Conservation (phyloP, 2,329 filamentous ascomycete genomes). For the Colletotrichum phormii region DNA sequence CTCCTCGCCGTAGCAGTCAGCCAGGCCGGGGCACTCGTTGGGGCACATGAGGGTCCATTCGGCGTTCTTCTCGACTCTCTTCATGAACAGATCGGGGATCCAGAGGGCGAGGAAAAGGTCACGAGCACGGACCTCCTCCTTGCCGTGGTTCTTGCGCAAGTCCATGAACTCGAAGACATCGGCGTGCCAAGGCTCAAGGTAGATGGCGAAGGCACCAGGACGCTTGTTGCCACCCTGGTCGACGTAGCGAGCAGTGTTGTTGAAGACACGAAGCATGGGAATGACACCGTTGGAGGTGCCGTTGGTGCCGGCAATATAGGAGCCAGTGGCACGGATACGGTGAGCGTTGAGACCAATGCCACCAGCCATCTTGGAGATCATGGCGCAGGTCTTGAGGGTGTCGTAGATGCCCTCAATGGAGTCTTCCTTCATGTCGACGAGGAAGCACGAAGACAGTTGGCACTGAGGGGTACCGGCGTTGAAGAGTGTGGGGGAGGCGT, state of each 20-base stretch:
- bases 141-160: constrained; percentile 98
- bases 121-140: constrained; percentile 96
- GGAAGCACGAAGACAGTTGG: constrained; percentile 97
- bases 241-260: constrained; percentile 98
- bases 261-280: constrained; percentile 98
- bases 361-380: constrained; percentile 99
- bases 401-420: constrained; percentile 99
- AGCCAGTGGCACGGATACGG: constrained; percentile 95
- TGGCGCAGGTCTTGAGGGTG: constrained; percentile 97
- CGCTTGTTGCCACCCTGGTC: constrained; percentile 99
- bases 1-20: constrained; percentile 97
- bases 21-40: constrained; percentile 93
- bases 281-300: constrained; percentile 97
- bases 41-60: constrained; percentile 99
- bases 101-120: constrained; percentile 98
- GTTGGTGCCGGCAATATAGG: constrained; percentile 98
- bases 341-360: constrained; percentile 98
- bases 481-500: constrained; percentile 97
- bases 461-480: constrained; percentile 95
- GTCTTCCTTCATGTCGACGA: constrained; percentile 99
- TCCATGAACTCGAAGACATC: constrained; percentile 98
- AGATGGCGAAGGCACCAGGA: constrained; percentile 97
- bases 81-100: constrained; percentile 99
- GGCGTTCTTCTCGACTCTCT: constrained; percentile 95
- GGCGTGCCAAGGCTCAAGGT: constrained; percentile 98